Evolutionary conservation across 352 stramenopile species (phyloP).

Genomic region (Phytophthora sp.): DNA sequence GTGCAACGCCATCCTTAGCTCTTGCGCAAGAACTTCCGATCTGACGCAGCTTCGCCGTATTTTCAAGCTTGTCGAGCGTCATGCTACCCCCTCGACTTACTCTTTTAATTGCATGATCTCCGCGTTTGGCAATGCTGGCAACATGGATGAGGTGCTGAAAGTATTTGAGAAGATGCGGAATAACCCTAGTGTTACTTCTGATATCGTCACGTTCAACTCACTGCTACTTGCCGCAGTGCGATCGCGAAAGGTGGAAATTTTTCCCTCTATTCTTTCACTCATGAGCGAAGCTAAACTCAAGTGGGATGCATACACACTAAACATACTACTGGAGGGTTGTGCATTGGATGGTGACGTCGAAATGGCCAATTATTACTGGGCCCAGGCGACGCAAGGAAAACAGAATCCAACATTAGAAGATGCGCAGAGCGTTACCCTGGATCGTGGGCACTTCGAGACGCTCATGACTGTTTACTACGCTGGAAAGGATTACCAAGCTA

Average conservation of each 20-base stretch:
- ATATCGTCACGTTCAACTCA: conserved; percentile 76
- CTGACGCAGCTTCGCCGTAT: conserved; percentile 64
- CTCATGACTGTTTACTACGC: conserved; percentile 76
- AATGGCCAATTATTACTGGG: conserved; percentile 66
- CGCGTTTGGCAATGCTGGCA: conserved; percentile 69
- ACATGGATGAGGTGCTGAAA: conserved; percentile 67
- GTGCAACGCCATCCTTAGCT: conserved; percentile 71
- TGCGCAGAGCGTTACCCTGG: conserved; percentile 49
- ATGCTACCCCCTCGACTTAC: conserved; percentile 69
- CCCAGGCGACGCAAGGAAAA: conserved; percentile 38
- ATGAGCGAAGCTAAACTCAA: conserved; percentile 52
- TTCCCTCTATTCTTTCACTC: conserved; percentile 58
- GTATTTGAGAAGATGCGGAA: conserved; percentile 56
- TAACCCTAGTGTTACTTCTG: conserved; percentile 37
- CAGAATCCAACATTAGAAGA: conserved; percentile 10
- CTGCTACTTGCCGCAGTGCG: conserved; percentile 65
- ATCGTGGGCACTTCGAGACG: conserved; percentile 76
- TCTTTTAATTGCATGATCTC: conserved; percentile 88
- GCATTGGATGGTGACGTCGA: conserved; percentile 43
- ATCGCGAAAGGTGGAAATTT: conserved; percentile 52
- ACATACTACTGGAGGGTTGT: conserved; percentile 75
- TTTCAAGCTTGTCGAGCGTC: conserved; percentile 62
- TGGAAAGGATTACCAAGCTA: conserved; percentile 54
- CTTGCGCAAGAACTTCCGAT: conserved; percentile 68
- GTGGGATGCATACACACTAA: conserved; percentile 83